A percentile compares a stretch with the other conserved stretches of the same genome.
These are phyloP conservation scores for Chimonanthus salicifolius DNA, from an alignment of 164 flowering plant genomes.

Conservation along the genomic window DNA sequence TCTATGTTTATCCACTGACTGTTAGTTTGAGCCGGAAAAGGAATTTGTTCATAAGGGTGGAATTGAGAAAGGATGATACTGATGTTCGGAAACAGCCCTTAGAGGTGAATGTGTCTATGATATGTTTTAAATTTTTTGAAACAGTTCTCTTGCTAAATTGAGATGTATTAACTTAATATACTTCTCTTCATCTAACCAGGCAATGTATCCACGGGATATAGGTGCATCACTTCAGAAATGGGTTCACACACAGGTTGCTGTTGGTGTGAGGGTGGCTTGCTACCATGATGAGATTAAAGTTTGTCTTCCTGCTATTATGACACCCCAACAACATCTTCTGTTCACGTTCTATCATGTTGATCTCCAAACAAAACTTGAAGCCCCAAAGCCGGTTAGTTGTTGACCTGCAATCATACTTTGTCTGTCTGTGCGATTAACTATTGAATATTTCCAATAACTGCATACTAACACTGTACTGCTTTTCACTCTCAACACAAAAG, in stretches of 20 bases:
- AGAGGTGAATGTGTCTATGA: conserved; percentile 46
- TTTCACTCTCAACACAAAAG: too few species aligned
- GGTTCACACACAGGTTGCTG: conserved; percentile 94
- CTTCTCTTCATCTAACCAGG: conserved; percentile 38
- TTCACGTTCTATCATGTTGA: conserved; percentile 93
- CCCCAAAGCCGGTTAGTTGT: conserved; percentile 85
- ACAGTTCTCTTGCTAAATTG: conserved; percentile 1
- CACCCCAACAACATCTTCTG: conserved; percentile 79
- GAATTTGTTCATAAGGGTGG: conserved; percentile 81
- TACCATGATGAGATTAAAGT: conserved; percentile 95
- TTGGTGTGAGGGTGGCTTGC: conserved; percentile 76
- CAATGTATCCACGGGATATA: conserved; percentile 74
- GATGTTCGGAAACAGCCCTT: conserved; percentile 81
- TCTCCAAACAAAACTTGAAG: conserved; percentile 91
- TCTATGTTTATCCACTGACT: conserved; percentile 82
- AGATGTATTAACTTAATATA: conserved; percentile 3
- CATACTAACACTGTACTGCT: background rate
- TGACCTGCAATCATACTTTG: background rate
- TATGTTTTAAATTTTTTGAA: background rate
- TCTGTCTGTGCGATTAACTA: background rate
- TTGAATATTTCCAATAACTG: background rate
- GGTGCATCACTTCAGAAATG: conserved; percentile 67
- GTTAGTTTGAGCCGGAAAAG: conserved; percentile 88
- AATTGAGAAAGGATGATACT: conserved; percentile 80
- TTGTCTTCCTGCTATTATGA: conserved; percentile 78